Conservation (phyloP, 192 early-diverging fungal species). For the Backusella westeae region DNA sequence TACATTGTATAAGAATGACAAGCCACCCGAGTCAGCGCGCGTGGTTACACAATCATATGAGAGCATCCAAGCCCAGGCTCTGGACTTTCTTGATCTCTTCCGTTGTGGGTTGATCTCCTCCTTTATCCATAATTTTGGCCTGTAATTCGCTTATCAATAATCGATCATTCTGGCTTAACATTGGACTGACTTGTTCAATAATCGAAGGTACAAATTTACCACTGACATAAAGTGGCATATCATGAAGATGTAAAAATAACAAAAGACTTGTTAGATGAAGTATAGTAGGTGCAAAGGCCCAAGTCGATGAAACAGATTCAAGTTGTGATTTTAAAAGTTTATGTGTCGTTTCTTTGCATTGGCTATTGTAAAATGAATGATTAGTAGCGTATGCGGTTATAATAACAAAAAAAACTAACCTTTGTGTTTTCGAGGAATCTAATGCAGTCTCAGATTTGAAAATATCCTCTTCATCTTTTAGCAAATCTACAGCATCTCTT, state of each 20-base stretch:
- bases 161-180: neutral
- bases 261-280: neutral
- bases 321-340: neutral
- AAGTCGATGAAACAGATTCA: neutral
- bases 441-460: neutral
- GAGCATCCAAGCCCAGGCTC: neutral
- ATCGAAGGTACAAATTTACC: neutral
- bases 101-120: neutral
- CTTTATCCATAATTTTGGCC: neutral
- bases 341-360: neutral
- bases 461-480: neutral
- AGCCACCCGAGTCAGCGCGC: neutral
- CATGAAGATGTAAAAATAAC: neutral
- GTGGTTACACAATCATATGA: neutral
- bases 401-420: neutral
- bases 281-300: neutral
- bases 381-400: no score
- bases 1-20: neutral
- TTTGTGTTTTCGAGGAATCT: neutral
- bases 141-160: neutral
- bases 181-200: neutral
- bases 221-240: neutral
- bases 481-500: neutral
- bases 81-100: neutral
- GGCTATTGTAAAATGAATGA: neutral